A percentile compares a stretch with the other conserved stretches of the same genome.
phyloP scores from a whole-genome alignment of 2,329 filamentous ascomycete species.

The Aspergillus neoniger region DNA sequence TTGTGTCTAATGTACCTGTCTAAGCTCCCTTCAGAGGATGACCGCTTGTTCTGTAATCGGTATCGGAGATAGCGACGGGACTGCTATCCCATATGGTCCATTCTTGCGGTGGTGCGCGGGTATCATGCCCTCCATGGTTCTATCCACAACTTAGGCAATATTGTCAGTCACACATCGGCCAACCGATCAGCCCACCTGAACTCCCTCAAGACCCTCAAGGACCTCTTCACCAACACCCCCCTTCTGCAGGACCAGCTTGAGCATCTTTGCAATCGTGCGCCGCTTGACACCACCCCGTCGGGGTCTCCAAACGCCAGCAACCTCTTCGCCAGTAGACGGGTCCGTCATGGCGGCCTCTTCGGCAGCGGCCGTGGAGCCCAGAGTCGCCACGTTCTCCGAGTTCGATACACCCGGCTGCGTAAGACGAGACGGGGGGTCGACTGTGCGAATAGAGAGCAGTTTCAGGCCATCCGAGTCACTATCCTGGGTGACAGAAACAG shows the following conservation, averaged over 20 bases:
- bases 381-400: conserved; percentile 59
- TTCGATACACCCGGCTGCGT: conserved; percentile 72
- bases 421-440: conserved; percentile 72
- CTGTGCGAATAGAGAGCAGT: conserved; percentile 68
- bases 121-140: too few relatives aligned
- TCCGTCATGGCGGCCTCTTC: conserved; percentile 47
- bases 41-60: too few relatives aligned
- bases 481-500: conserved; percentile 69
- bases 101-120: too few relatives aligned
- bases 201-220: conserved; percentile 72
- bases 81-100: too few relatives aligned
- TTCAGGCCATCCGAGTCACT: conserved; percentile 51
- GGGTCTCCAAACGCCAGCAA: conserved; percentile 77
- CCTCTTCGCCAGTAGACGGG: conserved; percentile 59
- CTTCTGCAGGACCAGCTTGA: conserved; percentile 72
- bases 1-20: too few relatives aligned
- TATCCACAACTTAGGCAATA: background rate
- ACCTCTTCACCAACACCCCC: conserved; percentile 86
- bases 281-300: conserved; percentile 81
- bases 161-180: background rate
- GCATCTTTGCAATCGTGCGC: conserved; percentile 69
- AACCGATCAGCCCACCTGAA: conserved; percentile 58
- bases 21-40: too few relatives aligned
- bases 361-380: conserved; percentile 40
- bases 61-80: too few relatives aligned